Evolutionary conservation across 1,284 basidiomycete species (phyloP), one percentile per base, ranked within the genome.

Genomic region (Tetrapyrgos nigripes): DNA sequence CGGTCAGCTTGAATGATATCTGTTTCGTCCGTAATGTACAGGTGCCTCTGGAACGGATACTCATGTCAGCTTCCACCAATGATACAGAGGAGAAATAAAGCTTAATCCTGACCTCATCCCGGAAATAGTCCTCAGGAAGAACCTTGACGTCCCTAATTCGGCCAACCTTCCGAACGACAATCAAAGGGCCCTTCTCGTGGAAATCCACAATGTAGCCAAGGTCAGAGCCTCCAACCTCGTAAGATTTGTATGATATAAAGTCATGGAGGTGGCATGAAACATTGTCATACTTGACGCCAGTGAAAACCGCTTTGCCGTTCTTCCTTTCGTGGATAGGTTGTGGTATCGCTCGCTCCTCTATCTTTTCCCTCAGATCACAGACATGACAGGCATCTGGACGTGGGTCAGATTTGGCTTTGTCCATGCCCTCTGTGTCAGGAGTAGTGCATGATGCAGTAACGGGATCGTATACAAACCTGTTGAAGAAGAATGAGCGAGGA

Each of bases 251-350:
- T 3, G 86, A 70, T 9, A 83, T 79, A 60, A 81, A 88, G 52
- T 91, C 88, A 51, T 82, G 67, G 1, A 76, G 55, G 55, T 90
- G 87, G 61, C 83, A 88, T 1, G 71, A 71, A 1, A 72, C 59
- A 1, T 79, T 81, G 14, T 68, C 68, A 63, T 76, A 81, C 0
- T 74, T 68, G 29, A 87, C 58, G 0, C 83, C 83, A 33, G 73
- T 70, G 3, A 64, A 52, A n/a, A 74, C 64, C 3, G 68, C 70
- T 13, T 65, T 45, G 3, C 66, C 61, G 33, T 74, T 69, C 28
- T 27, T 23, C 0, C 40, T 24, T 9, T 37, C 29, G 10, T 54
- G 49, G 3, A 53, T 40, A 23, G 35, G 35, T 26, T 59, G 19
- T 8, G 31, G 35, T 23, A 53, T 27, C 21, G 35, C 19, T n/a